Evolutionary conservation across 768 basidiomycete genomes (phyloP).

Genomic region (Aureoboletus auriporus): DNA sequence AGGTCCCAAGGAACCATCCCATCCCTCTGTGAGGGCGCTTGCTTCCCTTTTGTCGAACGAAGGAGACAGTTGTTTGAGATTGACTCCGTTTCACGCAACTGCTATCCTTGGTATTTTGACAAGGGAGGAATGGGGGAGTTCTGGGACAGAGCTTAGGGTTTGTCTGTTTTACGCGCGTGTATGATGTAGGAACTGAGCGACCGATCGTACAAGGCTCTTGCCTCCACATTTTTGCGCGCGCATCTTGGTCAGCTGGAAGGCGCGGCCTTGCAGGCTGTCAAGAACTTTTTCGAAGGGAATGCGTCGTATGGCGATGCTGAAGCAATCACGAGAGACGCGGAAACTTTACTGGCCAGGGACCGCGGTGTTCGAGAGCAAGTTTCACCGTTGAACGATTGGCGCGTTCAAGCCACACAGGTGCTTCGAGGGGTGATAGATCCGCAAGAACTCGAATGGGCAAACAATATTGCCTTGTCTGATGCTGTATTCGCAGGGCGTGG

Average conservation of each 20-base stretch:
- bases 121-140: constrained; percentile 36
- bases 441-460: constrained; percentile 51
- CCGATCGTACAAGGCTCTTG: constrained; percentile 19
- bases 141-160: constrained; percentile 31
- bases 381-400: constrained; percentile 13
- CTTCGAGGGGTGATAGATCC: constrained; percentile 41
- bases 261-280: constrained; percentile 20
- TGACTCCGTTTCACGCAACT: constrained; percentile 27
- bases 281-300: constrained; percentile 17
- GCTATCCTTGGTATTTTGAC: constrained; percentile 38
- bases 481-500: constrained; percentile 40
- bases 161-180: constrained; percentile 9
- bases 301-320: constrained; percentile 11
- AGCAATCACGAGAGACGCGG: constrained; percentile 11
- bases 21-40: constrained; percentile 12
- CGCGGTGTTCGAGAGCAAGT: not conserved
- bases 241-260: constrained; percentile 29
- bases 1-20: constrained; percentile 29
- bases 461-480: constrained; percentile 41
- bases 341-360: constrained; percentile 3
- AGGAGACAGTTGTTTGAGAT: constrained; percentile 26
- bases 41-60: constrained; percentile 22
- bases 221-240: constrained; percentile 28
- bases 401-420: constrained; percentile 23
- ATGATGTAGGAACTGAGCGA: not conserved